Percentiles rank a stretch among this genome's conserved stretches.
Evolutionary conservation across 495 filamentous ascomycete genomes (phyloP).

Genomic region (Hamigera avellanea): DNA sequence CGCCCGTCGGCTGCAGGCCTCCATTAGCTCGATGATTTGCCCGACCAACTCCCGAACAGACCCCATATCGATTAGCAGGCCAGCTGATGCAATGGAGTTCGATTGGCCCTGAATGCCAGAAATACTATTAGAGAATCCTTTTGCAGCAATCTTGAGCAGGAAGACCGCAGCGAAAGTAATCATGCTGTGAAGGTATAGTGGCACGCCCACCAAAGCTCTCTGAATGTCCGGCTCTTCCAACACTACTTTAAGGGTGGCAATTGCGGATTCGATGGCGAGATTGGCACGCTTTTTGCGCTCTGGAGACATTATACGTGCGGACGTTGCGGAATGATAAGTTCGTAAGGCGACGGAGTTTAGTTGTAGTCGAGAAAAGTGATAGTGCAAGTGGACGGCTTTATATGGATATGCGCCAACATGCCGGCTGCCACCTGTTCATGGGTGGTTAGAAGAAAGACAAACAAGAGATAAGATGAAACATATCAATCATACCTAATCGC

Average conservation of each 20-base stretch:
- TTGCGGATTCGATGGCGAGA: constrained; percentile 42
- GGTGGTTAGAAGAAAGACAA: constrained; percentile 11
- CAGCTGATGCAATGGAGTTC: constrained; percentile 36
- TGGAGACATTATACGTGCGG: constrained; percentile 35
- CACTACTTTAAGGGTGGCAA: constrained; percentile 35
- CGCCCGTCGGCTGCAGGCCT: constrained; percentile 34
- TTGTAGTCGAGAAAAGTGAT: constrained; percentile 44
- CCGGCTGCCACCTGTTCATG: constrained; percentile 29
- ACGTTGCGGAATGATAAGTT: constrained; percentile 37
- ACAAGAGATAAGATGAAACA: too few species aligned
- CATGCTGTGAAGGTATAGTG: constrained; percentile 45
- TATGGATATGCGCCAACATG: constrained; percentile 42
- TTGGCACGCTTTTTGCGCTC: constrained; percentile 42
- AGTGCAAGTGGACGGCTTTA: constrained; percentile 40
- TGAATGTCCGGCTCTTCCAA: constrained; percentile 41
- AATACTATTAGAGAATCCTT: constrained; percentile 25
- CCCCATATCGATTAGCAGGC: constrained; percentile 24
- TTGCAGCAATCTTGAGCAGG: constrained; percentile 39
- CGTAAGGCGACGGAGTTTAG: constrained; percentile 47
- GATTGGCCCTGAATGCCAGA: constrained; percentile 14
- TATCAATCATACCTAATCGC: constrained; percentile 27
- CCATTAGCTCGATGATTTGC: constrained; percentile 35
- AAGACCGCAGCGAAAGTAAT: constrained; percentile 46
- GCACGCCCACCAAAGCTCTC: constrained; percentile 37
- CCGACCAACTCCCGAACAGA: constrained; percentile 35